Evolutionary conservation across 331 rosid species (phyloP).

Genomic region (Malus hybrid): DNA sequence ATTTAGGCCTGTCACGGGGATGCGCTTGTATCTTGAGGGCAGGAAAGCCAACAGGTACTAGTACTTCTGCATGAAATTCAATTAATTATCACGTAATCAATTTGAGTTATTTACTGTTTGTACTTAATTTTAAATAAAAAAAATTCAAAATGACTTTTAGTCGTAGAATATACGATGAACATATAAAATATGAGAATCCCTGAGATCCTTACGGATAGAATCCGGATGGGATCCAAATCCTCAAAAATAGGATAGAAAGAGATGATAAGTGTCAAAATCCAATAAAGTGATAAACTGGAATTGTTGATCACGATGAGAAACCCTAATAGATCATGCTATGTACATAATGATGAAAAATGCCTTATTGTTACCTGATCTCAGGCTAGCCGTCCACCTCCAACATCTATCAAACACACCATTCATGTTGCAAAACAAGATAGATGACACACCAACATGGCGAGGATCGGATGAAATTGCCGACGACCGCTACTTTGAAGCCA

Average conservation of each 20-base stretch:
- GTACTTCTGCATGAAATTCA: too few species aligned
- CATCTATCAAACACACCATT: conserved; percentile 56
- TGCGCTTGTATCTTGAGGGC: conserved; percentile 91
- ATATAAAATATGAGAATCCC: too few species aligned
- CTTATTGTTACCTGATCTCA: conserved; percentile 5
- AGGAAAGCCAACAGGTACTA: conserved; percentile 75
- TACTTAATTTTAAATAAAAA: too few species aligned
- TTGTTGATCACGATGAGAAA: not conserved
- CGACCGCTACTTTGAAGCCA: conserved; percentile 47
- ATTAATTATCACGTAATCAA: too few species aligned
- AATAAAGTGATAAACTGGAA: not conserved
- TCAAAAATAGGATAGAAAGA: too few species aligned
- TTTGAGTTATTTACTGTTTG: accelerated
- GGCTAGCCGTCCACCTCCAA: conserved; percentile 84
- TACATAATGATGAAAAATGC: not conserved
- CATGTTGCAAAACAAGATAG: conserved; percentile 42
- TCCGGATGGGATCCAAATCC: too few species aligned
- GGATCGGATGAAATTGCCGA: conserved; percentile 53
- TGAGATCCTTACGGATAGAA: too few species aligned
- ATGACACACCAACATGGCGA: conserved; percentile 40
- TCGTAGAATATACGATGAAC: accelerated
- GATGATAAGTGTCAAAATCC: not conserved
- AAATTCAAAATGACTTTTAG: too few species aligned
- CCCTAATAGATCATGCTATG: not conserved
- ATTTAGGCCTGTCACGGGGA: conserved; percentile 69